A percentile compares a stretch with the other conserved stretches of the same genome.
These are phyloP conservation scores for Xerocomus spinulosus DNA, from an alignment of 768 basidiomycete species.

Conservation along the genomic window DNA sequence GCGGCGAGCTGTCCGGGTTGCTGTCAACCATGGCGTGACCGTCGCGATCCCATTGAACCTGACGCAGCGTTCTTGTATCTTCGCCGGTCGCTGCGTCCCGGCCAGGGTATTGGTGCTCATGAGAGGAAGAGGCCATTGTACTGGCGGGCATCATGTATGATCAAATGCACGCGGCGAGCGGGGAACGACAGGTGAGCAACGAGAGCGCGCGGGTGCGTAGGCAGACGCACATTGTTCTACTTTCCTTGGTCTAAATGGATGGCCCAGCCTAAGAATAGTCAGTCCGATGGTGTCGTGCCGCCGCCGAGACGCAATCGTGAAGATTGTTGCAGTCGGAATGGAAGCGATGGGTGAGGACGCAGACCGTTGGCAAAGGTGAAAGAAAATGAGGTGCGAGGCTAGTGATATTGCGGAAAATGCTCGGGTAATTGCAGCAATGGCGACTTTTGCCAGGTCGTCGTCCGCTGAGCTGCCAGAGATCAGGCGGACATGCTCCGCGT, in stretches of 20 bases:
- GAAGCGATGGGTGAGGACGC: neutral
- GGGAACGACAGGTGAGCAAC: neutral
- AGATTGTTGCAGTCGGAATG: too few relatives aligned
- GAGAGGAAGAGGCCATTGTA: constrained; percentile 16
- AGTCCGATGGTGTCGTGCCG: neutral
- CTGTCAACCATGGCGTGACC: constrained; percentile 15
- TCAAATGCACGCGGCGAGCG: constrained; percentile 4
- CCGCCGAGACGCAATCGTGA: neutral
- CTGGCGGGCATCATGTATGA: constrained; percentile 8
- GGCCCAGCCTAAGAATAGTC: neutral
- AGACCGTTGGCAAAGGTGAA: neutral
- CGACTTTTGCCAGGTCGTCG: too few relatives aligned
- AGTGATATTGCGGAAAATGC: neutral
- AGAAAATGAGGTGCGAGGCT: neutral
- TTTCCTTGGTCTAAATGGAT: neutral
- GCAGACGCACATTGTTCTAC: constrained; percentile 7
- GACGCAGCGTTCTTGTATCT: constrained; percentile 45
- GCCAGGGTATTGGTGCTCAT: constrained; percentile 2
- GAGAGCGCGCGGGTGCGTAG: neutral
- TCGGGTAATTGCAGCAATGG: neutral
- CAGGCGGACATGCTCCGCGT: constrained; percentile 1
- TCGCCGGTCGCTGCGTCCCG: constrained; percentile 17
- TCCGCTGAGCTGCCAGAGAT: neutral
- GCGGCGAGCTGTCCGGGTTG: constrained; percentile 4
- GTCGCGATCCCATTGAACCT: constrained; percentile 48